These are phyloP conservation scores for Starmerella asiatica DNA, from an alignment of 805 yeast genomes.

Conservation along the genomic window DNA sequence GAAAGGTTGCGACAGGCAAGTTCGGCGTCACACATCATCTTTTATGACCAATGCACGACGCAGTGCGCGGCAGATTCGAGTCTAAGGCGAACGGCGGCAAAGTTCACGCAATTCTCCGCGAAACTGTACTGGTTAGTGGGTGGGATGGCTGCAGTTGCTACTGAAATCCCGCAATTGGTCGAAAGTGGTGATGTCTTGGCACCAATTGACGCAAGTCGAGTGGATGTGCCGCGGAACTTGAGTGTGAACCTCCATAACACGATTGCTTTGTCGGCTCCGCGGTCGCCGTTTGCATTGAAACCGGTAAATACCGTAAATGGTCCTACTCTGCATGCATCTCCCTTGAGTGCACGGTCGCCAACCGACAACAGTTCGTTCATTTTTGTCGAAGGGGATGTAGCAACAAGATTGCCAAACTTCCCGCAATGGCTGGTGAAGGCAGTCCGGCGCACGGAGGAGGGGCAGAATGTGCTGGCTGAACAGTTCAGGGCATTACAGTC, in stretches of 20 bases:
- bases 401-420: conserved; percentile 22
- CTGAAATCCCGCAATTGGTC: conserved; percentile 7
- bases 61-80: conserved; percentile 6
- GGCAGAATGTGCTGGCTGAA: conserved; percentile 33
- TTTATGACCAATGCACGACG: conserved; percentile 20
- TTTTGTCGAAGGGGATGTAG: conserved; percentile 7
- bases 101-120: conserved; percentile 7
- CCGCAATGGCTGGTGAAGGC: conserved; percentile 44
- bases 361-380: conserved; percentile 18
- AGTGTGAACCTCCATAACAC: not conserved
- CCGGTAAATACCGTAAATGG: conserved; percentile 12
- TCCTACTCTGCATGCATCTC: conserved; percentile 6
- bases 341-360: conserved; percentile 8
- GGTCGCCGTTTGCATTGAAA: conserved; percentile 14
- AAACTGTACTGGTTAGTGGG: conserved; percentile 17
- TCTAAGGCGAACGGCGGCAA: conserved; percentile 17
- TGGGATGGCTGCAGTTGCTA: conserved; percentile 12
- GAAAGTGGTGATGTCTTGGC: conserved; percentile 7
- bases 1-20: conserved; percentile 19
- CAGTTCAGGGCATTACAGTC: conserved; percentile 55
- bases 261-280: conserved; percentile 6
- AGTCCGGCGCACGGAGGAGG: conserved; percentile 27
- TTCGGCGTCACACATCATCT: conserved; percentile 12
- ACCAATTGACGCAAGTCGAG: not conserved
- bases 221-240: conserved; percentile 1